Evolutionary conservation across 805 yeast species (phyloP).

Genomic region (Saitoella complicata): DNA sequence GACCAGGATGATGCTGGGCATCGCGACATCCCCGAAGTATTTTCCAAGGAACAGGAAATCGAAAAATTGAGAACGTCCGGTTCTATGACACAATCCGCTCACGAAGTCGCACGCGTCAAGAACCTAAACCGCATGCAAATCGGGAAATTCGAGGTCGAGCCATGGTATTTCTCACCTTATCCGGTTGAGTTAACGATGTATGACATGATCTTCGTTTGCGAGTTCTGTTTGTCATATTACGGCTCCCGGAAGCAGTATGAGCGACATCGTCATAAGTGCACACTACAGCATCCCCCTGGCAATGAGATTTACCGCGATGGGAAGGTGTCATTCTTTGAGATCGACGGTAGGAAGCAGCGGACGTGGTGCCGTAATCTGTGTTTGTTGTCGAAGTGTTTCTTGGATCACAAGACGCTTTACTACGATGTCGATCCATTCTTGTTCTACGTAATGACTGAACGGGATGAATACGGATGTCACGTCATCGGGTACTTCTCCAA

Average conservation of each 20-base stretch:
- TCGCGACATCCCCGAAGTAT: constrained; percentile 44
- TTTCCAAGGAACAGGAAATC: constrained; percentile 80
- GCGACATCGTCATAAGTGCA: constrained; percentile 73
- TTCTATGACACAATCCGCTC: constrained; percentile 82
- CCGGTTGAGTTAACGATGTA: constrained; percentile 90
- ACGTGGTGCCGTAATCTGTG: constrained; percentile 96
- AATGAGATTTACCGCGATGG: constrained; percentile 92
- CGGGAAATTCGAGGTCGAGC: constrained; percentile 87
- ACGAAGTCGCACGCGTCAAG: constrained; percentile 79
- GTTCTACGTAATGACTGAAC: constrained; percentile 86
- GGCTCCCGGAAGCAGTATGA: constrained; percentile 84
- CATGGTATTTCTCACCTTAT: constrained; percentile 98
- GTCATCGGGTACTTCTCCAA: constrained; percentile 92
- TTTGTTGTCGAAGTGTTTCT: constrained; percentile 69
- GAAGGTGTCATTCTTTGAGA: constrained; percentile 85
- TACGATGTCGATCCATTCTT: constrained; percentile 97
- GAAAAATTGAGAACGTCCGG: constrained; percentile 88
- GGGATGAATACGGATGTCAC: constrained; percentile 86
- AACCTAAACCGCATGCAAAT: constrained; percentile 63
- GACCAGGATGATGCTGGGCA: constrained; percentile 45
- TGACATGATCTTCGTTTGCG: constrained; percentile 80
- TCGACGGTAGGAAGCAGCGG: constrained; percentile 90
- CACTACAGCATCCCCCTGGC: constrained; percentile 93
- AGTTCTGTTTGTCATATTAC: constrained; percentile 75
- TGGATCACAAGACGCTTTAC: constrained; percentile 91